These are phyloP conservation scores for Arabidopsis hybrid DNA, from an alignment of 441 rosid species.

Conservation along the genomic window DNA sequence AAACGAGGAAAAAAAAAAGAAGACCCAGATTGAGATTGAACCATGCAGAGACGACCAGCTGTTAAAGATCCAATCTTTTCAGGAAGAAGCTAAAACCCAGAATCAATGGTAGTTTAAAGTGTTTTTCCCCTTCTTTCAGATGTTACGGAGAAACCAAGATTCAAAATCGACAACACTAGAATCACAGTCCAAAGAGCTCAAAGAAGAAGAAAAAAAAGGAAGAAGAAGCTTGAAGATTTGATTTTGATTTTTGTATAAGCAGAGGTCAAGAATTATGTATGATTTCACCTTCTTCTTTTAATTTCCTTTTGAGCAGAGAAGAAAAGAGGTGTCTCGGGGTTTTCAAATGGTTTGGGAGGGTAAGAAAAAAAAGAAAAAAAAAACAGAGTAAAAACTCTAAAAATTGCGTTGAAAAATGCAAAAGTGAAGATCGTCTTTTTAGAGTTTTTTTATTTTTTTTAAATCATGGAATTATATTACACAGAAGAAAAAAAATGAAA, in stretches of 20 bases:
- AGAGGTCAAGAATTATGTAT: constrained; percentile 60
- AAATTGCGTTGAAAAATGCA: constrained; percentile 44
- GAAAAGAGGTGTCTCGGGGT: constrained; percentile 65
- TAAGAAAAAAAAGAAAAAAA: constrained; percentile 37
- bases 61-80: constrained; percentile 34
- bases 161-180: constrained; percentile 25
- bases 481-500: background rate
- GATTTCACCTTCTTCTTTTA: constrained; percentile 27
- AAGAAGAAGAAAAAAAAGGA: constrained; percentile 14
- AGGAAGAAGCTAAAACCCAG: constrained; percentile 14
- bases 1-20: constrained; percentile 29
- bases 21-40: constrained; percentile 51
- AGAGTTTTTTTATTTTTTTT: background rate
- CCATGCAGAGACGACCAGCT: constrained; percentile 53
- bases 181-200: constrained; percentile 36
- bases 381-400: background rate
- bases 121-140: constrained; percentile 12
- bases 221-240: constrained; percentile 48
- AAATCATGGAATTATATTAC: background rate
- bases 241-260: constrained; percentile 62
- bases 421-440: constrained; percentile 29
- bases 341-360: constrained; percentile 94
- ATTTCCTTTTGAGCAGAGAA: constrained; percentile 46
- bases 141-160: constrained; percentile 40
- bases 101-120: constrained; percentile 17